phyloP scores from a whole-genome alignment of 306 rosid species.

The Vicia faba region DNA sequence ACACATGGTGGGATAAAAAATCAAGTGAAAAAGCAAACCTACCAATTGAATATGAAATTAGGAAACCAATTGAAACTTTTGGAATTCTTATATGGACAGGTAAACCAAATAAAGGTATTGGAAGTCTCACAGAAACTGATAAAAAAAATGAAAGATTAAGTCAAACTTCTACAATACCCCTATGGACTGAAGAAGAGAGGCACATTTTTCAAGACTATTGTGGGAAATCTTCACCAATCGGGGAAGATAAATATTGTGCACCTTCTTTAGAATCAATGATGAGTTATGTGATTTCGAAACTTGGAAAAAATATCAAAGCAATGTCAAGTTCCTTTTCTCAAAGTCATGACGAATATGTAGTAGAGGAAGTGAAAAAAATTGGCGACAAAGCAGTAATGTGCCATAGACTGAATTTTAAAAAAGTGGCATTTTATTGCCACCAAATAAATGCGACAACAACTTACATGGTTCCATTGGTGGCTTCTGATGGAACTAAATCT shows the following conservation, averaged over 20 bases:
- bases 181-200: not conserved
- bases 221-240: not conserved
- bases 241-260: not conserved
- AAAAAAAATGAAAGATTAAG: too few species aligned
- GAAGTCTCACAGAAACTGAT: too few species aligned
- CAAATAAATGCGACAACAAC: not conserved
- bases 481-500: not conserved
- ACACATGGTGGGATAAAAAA: not conserved
- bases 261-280: not conserved
- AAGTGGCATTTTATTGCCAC: not conserved
- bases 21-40: not conserved
- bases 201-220: not conserved
- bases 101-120: not conserved
- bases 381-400: slow-evolving; percentile 5
- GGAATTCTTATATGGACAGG: not conserved
- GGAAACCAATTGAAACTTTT: too few species aligned
- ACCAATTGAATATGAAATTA: not conserved
- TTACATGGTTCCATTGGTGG: not conserved
- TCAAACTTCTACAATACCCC: not conserved
- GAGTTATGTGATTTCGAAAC: not conserved
- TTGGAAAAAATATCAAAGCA: not conserved
- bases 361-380: not conserved
- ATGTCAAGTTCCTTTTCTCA: not conserved
- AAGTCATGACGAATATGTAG: not conserved
- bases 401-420: not conserved